Evolutionary conservation across 2,329 filamentous ascomycete species (phyloP).

Genomic region (Calonectria hongkongensis): DNA sequence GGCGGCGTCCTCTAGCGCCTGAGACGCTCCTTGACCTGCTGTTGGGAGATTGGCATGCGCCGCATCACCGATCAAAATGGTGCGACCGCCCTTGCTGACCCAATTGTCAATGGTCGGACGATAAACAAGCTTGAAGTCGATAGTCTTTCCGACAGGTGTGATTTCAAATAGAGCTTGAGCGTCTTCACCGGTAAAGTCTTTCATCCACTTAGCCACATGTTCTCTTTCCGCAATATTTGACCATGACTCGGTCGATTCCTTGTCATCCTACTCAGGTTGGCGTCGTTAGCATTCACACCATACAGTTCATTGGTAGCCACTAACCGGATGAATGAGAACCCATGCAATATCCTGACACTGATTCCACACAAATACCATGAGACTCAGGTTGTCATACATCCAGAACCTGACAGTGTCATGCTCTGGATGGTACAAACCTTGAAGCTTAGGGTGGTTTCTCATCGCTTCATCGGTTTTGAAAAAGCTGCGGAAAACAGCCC

Average conservation of each 20-base stretch:
- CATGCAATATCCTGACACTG: constrained; percentile 34
- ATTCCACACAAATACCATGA: constrained; percentile 40
- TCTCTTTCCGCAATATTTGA: constrained; percentile 36
- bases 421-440: constrained; percentile 26
- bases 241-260: constrained; percentile 37
- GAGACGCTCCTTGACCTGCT: constrained; percentile 36
- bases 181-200: constrained; percentile 31
- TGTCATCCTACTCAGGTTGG: constrained; percentile 31
- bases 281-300: not conserved
- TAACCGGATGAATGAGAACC: constrained; percentile 38
- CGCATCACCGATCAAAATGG: constrained; percentile 37
- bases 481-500: constrained; percentile 35
- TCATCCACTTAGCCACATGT: constrained; percentile 36
- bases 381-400: constrained; percentile 37
- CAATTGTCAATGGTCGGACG: constrained; percentile 37
- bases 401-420: constrained; percentile 35
- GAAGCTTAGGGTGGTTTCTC: constrained; percentile 10
- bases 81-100: constrained; percentile 35
- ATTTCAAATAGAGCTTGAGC: constrained; percentile 32
- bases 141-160: constrained; percentile 33
- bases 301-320: not conserved
- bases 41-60: constrained; percentile 38
- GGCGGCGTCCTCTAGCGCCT: constrained; percentile 35
- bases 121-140: constrained; percentile 40
- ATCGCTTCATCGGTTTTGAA: constrained; percentile 34